Evolutionary conservation across 495 filamentous ascomycete genomes (phyloP), one percentile per base, ranked within the genome.

Genomic region (Terfezia boudieri): DNA sequence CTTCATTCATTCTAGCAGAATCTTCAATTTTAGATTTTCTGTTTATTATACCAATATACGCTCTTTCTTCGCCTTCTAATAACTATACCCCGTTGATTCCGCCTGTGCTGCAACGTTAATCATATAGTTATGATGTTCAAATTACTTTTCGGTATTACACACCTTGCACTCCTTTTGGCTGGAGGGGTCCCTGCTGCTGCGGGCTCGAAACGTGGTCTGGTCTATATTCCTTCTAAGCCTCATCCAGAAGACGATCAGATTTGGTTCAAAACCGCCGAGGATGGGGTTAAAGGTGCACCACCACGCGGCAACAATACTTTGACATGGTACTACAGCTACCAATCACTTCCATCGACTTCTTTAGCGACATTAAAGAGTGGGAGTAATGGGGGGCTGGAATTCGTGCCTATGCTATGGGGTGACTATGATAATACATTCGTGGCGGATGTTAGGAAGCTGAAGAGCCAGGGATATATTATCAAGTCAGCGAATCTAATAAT

Each of bases 311-410:
- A 61, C 35, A 75, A 73, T 8, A 73, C 75, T 52, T 62, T 87
- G 58, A 84, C 78, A 2, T 88, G 83, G 83, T 88, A 88, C 69
- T 87, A 87, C 73, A 85, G 84, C 68, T 87, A 86, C 67, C 58
- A 60, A 14, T 59, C 61, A 2, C 26, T 32, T 74, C 79, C 9
- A 43, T 70, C 0, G 65, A 65, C 26, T 77, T 72, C 66, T 52
- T 61, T 35, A 66, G 67, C 53, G 52, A 65, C 49, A 48, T 68
- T 8, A 67, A 76, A 58, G 58, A 65, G 60, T 55, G 26, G 26
- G 26, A 32, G 26, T 32, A 32, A 32, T 2, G 26, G 26, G 7
- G 26, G 26, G 1, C 70, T 86, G 58, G 68, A 83, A 61, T 88
- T 84, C 60, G 80, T 88, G n/a, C 83, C 83, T 36, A 84, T 84